phyloP scores from a whole-genome alignment of 805 yeast species.

The Ogataea neopini region DNA sequence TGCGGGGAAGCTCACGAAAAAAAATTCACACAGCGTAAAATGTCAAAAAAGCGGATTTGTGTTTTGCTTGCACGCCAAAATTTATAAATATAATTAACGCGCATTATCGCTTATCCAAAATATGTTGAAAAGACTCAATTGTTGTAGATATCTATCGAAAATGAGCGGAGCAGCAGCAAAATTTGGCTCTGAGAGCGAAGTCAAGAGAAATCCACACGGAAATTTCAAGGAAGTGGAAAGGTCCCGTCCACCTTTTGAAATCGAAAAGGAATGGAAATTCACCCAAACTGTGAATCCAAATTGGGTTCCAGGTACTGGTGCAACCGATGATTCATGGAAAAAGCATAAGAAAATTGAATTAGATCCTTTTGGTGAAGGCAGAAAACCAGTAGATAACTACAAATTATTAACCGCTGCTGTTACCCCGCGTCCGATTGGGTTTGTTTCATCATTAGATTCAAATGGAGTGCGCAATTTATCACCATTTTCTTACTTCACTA shows the following conservation, averaged over 20 bases:
- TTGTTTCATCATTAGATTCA: conserved; percentile 47
- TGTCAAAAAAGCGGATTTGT: background rate
- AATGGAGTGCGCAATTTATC: conserved; percentile 52
- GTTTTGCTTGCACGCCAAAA: no score
- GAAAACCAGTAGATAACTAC: conserved; percentile 48
- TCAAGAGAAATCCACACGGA: conserved; percentile 9
- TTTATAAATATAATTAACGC: background rate
- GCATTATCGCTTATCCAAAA: background rate
- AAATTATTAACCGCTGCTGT: conserved; percentile 51
- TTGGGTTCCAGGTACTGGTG: conserved; percentile 53
- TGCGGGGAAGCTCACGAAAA: background rate
- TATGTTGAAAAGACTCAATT: background rate
- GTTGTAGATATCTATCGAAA: background rate
- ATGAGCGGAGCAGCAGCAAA: conserved; percentile 3
- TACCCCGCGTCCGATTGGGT: conserved; percentile 62
- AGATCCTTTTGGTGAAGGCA: conserved; percentile 47
- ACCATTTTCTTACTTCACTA: conserved; percentile 58
- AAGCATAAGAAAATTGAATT: conserved; percentile 44
- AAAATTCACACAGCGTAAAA: no score
- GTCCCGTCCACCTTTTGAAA: conserved; percentile 12
- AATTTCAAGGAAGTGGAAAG: conserved; percentile 14
- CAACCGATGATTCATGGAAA: conserved; percentile 46
- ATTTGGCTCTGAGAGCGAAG: conserved; percentile 7
- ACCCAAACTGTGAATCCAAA: conserved; percentile 25
- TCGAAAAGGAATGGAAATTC: conserved; percentile 7